phyloP scores from a whole-genome alignment of 2,329 filamentous ascomycete species.

The Podosphaera aphanis region DNA sequence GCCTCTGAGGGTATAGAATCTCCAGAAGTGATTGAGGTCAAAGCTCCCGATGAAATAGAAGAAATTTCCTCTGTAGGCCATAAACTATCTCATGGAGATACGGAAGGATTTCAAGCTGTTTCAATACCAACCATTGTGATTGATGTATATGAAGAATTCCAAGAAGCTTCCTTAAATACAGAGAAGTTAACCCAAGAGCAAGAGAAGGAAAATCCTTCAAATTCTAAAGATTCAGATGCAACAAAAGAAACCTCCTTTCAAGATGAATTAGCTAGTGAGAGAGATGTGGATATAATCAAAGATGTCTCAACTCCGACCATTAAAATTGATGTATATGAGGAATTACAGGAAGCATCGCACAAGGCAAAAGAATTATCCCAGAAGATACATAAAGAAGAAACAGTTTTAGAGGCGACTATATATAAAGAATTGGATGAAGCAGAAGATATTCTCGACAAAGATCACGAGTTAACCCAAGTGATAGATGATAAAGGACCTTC shows the following conservation, averaged over 20 bases:
- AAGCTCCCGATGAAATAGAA: background rate
- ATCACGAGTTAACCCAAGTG: too few relatives aligned
- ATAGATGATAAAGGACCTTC: too few relatives aligned
- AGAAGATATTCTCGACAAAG: too few relatives aligned
- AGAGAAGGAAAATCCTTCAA: background rate
- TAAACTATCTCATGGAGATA: too few relatives aligned
- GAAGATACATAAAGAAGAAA: background rate
- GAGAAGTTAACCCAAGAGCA: background rate
- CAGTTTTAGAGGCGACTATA: background rate
- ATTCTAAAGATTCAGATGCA: background rate
- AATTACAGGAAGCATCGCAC: background rate
- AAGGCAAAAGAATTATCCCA: background rate
- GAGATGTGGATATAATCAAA: background rate
- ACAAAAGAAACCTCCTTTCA: background rate
- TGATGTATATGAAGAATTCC: too few relatives aligned
- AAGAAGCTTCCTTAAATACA: background rate
- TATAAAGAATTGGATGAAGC: too few relatives aligned
- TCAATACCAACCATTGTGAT: too few relatives aligned
- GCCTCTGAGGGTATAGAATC: background rate
- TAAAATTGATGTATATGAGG: background rate
- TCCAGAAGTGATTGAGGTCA: background rate
- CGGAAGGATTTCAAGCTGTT: too few relatives aligned
- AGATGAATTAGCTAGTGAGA: background rate
- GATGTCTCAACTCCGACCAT: background rate
- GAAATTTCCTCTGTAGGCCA: background rate